These are phyloP conservation scores for Globisporangium spinosum DNA, from an alignment of 352 stramenopile species.

Conservation along the genomic window DNA sequence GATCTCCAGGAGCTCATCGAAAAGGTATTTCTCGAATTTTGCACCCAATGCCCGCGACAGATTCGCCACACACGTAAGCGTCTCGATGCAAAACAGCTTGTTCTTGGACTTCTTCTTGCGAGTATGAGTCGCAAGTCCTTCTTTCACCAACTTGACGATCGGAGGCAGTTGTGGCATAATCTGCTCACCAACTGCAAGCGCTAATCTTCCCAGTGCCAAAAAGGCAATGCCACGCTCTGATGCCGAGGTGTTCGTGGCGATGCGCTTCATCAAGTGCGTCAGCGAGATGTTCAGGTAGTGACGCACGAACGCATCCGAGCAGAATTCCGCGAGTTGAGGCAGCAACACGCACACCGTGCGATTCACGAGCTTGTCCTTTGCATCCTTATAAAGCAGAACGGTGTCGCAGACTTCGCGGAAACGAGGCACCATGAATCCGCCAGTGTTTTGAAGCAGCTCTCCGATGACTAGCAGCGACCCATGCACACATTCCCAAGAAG, in stretches of 20 bases:
- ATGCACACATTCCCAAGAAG: slow-evolving; percentile 85
- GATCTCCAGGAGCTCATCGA: slow-evolving; percentile 69
- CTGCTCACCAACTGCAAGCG: slow-evolving; percentile 88
- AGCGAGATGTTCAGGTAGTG: slow-evolving; percentile 89
- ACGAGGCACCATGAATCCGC: slow-evolving; percentile 95
- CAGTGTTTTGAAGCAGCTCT: slow-evolving; percentile 93
- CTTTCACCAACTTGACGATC: slow-evolving; percentile 80
- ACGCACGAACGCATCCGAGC: slow-evolving; percentile 91
- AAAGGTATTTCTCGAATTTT: slow-evolving; percentile 68
- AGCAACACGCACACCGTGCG: slow-evolving; percentile 84
- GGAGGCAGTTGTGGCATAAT: slow-evolving; percentile 76
- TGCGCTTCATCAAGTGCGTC: slow-evolving; percentile 79
- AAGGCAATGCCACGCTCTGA: slow-evolving; percentile 87
- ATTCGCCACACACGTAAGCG: slow-evolving; percentile 74
- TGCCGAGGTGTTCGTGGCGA: slow-evolving; percentile 51
- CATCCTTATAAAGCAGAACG: slow-evolving; percentile 91
- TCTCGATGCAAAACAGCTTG: slow-evolving; percentile 82
- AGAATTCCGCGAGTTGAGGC: slow-evolving; percentile 91
- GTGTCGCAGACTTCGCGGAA: slow-evolving; percentile 95
- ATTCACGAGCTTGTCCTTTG: slow-evolving; percentile 85
- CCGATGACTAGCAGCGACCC: slow-evolving; percentile 94
- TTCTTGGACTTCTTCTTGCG: slow-evolving; percentile 49
- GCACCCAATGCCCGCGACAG: slow-evolving; percentile 61
- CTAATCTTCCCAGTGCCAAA: slow-evolving; percentile 90
- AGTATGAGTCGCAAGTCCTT: slow-evolving; percentile 55